Percentiles rank a stretch among this genome's conserved stretches.
Conservation (phyloP, 139 green algal genomes). For the Chlamydomonas sp. region DNA sequence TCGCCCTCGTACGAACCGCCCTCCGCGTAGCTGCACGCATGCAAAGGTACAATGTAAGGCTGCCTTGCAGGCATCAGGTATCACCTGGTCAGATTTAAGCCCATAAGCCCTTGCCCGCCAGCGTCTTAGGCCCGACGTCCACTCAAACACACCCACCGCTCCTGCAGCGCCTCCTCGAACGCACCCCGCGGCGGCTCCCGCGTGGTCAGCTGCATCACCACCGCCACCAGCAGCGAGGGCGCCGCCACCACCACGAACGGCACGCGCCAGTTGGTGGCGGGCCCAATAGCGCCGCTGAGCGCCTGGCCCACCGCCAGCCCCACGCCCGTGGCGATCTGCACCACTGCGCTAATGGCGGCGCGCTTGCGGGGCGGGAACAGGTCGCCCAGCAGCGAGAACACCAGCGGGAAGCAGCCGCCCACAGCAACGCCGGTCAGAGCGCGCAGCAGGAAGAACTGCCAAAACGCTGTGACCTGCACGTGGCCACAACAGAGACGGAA, state of each 20-base stretch:
- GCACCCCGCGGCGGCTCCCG: conserved; percentile 71
- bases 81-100: no score
- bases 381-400: conserved; percentile 85
- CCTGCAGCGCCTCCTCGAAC: conserved; percentile 57
- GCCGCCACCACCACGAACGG: conserved; percentile 86
- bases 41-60: no score
- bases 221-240: conserved; percentile 66
- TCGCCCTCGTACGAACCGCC: conserved; percentile 60
- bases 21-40: conserved; percentile 7
- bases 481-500: no score
- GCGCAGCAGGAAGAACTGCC: conserved; percentile 86
- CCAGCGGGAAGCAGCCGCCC: conserved; percentile 82
- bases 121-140: no score
- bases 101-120: no score
- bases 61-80: no score
- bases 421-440: conserved; percentile 86
- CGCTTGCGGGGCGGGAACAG: conserved; percentile 67
- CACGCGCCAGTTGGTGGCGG: conserved; percentile 78
- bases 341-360: conserved; percentile 57
- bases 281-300: conserved; percentile 71
- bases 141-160: conserved; percentile 25
- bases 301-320: conserved; percentile 74
- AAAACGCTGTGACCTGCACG: conserved; percentile 71
- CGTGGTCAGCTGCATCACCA: conserved; percentile 67
- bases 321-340: conserved; percentile 73